Evolutionary conservation across 2,329 filamentous ascomycete species (phyloP), one percentile per base, ranked within the genome.

Genomic region (Epichloe baconii): DNA sequence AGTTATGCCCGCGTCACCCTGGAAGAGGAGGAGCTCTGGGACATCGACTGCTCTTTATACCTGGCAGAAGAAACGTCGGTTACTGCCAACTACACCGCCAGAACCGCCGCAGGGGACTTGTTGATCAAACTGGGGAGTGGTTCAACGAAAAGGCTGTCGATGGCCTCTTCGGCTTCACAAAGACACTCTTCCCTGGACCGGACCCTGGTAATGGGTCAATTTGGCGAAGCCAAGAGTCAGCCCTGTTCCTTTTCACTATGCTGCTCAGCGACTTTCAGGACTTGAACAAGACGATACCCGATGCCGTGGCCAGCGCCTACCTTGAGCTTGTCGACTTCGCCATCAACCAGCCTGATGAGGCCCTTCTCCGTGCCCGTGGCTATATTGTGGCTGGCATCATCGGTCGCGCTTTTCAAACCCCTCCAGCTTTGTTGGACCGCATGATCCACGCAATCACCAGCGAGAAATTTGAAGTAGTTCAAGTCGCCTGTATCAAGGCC

Each of bases 111-210:
- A 56, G 90, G 89, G 47, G 93, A 97, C 64, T 73, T 98, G 47
- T 77, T 95, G 31, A 89, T 95, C 68, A 96, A 95, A 70, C 75
- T 95, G 53, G 88, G 87, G 90, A 96, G 66, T 95, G 89, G 90
- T 78, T 95, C 50, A 80, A 83, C 57, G 75, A 80, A 50, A 80
- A 80, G 49, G 83, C 88, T 0, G 74, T 94, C 12, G 86, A 94
- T 60, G 88, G 85, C 6, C 75, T 96, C 41, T 81, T 90, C 53
- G 78, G 79, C 12, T 85, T 89, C 66, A 87, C 87, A 36, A 84
- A 86, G 63, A 74, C 76, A 6, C 73, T 94, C 0, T 95, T 94
- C 64, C 73, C 78, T 26, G 6, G 23, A 26, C 23, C 23, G 23
- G 23, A 2, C 23, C 23, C 23, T 56, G 74, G 62, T 56, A 67